phyloP scores from a whole-genome alignment of 116 monocot species.

The Iris pallida region DNA sequence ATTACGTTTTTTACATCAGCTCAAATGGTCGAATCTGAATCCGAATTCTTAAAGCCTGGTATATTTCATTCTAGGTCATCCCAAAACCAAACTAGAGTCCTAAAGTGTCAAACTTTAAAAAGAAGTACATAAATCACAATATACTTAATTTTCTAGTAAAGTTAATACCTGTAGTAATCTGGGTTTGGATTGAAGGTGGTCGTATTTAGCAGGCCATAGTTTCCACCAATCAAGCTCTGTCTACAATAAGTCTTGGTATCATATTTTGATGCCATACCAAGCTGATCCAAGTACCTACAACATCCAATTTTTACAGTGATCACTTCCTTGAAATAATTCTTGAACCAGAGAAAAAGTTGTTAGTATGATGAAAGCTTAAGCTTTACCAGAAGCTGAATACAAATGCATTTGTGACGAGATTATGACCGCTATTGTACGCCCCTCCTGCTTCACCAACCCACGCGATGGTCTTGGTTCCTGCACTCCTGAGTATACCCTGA shows the following conservation, averaged over 20 bases:
- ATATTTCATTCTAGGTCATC: too few relatives aligned
- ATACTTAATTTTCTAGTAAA: too few relatives aligned
- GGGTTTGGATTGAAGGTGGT: constrained; percentile 80
- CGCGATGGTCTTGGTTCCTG: constrained; percentile 46
- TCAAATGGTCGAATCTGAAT: too few relatives aligned
- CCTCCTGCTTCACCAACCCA: constrained; percentile 98
- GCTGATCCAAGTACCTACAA: constrained; percentile 84
- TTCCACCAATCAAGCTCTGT: constrained; percentile 85
- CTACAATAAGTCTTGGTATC: constrained; percentile 92
- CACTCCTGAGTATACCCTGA: constrained; percentile 32
- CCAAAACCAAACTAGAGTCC: too few relatives aligned
- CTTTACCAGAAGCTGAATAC: constrained; percentile 87
- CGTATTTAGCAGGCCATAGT: constrained; percentile 85
- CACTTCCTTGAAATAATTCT: neutral
- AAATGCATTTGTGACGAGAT: constrained; percentile 79
- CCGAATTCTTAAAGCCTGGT: too few relatives aligned
- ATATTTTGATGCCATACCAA: constrained; percentile 78
- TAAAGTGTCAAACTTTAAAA: too few relatives aligned
- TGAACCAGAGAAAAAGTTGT: neutral
- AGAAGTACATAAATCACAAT: too few relatives aligned
- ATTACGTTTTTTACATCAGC: too few relatives aligned
- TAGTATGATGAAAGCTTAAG: neutral
- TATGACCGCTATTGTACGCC: constrained; percentile 84
- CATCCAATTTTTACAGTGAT: neutral
- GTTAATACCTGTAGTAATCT: constrained; percentile 71